These are phyloP conservation scores for Stipa capillata DNA, from an alignment of 176 grass and related monocot genomes.

Conservation along the genomic window DNA sequence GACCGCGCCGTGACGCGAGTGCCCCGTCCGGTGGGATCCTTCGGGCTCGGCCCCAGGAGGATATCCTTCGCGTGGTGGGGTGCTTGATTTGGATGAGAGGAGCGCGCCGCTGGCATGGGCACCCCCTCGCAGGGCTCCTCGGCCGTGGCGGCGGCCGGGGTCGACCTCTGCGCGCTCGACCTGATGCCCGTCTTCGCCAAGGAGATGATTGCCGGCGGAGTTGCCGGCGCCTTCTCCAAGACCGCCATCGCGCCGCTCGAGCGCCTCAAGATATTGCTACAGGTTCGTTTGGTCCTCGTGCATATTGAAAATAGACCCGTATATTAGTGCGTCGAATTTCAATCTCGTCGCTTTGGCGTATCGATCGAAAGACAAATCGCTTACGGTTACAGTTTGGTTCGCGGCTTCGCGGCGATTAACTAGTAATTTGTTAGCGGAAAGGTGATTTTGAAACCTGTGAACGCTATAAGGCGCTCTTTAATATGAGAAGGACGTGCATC, in stretches of 20 bases:
- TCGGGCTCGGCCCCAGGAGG: slow-evolving; percentile 1
- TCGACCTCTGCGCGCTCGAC: slow-evolving; percentile 71
- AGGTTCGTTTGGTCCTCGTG: slow-evolving; percentile 36
- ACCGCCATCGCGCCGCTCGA: slow-evolving; percentile 90
- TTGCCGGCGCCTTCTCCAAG: slow-evolving; percentile 87
- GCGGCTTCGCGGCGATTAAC: background rate
- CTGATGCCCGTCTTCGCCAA: slow-evolving; percentile 77
- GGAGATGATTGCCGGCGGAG: slow-evolving; percentile 82
- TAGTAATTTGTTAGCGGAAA: slow-evolving; percentile 6
- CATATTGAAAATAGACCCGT: background rate
- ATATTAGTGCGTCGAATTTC: background rate
- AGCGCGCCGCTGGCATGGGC: slow-evolving; percentile 38
- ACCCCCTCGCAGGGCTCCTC: slow-evolving; percentile 79
- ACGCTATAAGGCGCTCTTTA: background rate
- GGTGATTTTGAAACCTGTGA: background rate
- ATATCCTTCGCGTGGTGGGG: slow-evolving; percentile 18
- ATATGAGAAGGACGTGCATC: background rate
- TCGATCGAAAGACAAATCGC: background rate
- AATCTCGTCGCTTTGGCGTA: background rate
- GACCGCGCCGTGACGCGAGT: background rate
- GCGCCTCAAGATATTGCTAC: slow-evolving; percentile 86
- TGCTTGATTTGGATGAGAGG: slow-evolving; percentile 47
- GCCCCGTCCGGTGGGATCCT: slow-evolving; percentile 14
- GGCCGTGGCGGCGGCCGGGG: slow-evolving; percentile 65
- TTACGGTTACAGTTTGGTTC: background rate